Base-by-base conservation (phyloP, 2,329 filamentous ascomycete genomes). In the Exutisphaerella laricina region DNA sequence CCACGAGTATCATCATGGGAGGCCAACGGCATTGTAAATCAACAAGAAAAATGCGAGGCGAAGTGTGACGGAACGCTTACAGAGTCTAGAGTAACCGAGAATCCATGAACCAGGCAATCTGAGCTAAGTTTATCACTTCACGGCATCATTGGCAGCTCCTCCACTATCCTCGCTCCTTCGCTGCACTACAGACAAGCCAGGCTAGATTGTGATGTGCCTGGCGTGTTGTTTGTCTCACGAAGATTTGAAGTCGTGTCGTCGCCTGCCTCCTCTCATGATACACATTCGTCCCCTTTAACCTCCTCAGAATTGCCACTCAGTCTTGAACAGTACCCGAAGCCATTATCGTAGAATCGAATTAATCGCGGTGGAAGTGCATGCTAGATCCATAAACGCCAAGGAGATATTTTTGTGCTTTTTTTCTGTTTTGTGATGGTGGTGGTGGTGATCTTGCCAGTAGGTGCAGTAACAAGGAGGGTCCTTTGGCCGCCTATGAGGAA, bases 401-500 rank as follows among this genome's bases (percentile, higher is more conserved):
- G 37, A 33, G 26, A 39, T 30, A 25, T 37, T 23, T 13, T 22
- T 32, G 14, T 28, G 17, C 25, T 20, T 43, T 25, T 41, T 38
- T 46, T 45, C 41, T 14, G 29, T 39, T 28, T 35, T 29, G 32
- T 30, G n/a, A 28, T 46, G 26, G 28, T 22, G 20, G 20, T 31
- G 28, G 13, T 31, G 38, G 25, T 44, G 25, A 21, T 32, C 25
- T 17, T 14, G 32, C 29, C 35, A 20, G 28, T 26, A 26, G 25
- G 32, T n/a, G 16, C 12, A 33, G 26, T 31, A 30, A 33, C 28
- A 39, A 16, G 28, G 39, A 34, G 39, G 43, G 43, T 48, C 42
- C 43, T 41, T 42, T 48, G 48, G 36, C 41, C 35, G 13, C 23
- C n/a, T n/a, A n/a, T n/a, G n/a, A 5, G 26, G 34, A 33, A 36